Percentiles rank a stretch among this genome's conserved stretches.
These are phyloP conservation scores for Parietichytrium sp. DNA, from an alignment of 108 stramenopile species.

Conservation along the genomic window DNA sequence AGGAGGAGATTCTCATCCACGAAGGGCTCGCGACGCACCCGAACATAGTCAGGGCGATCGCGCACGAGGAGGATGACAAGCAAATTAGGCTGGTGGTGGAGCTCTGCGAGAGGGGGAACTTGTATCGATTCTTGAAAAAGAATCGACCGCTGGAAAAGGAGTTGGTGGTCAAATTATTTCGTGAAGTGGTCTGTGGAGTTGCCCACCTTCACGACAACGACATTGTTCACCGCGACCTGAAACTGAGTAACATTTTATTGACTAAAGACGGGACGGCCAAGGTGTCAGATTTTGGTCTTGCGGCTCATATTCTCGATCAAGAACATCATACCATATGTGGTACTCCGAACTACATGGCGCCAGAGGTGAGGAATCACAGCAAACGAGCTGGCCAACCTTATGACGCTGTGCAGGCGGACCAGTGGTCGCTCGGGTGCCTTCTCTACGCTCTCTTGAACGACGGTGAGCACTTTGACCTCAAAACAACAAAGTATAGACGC, in stretches of 20 bases:
- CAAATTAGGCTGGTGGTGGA: neutral
- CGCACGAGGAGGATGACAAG: neutral
- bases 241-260: slow-evolving; percentile 11
- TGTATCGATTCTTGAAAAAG: slow-evolving; percentile 1
- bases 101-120: slow-evolving; percentile 26
- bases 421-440: slow-evolving; percentile 27
- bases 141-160: neutral
- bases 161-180: neutral
- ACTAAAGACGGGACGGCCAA: neutral
- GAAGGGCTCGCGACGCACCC: neutral
- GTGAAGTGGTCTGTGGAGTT: slow-evolving; percentile 6
- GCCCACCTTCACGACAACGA: slow-evolving; percentile 31
- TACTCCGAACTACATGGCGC: slow-evolving; percentile 8
- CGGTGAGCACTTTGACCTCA: slow-evolving; percentile 31
- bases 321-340: slow-evolving; percentile 34
- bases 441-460: slow-evolving; percentile 23
- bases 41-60: neutral
- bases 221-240: slow-evolving; percentile 12
- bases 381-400: neutral
- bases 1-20: neutral
- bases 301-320: neutral
- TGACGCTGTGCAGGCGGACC: slow-evolving; percentile 26
- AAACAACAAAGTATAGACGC: neutral
- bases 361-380: slow-evolving; percentile 5
- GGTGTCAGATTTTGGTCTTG: slow-evolving; percentile 1